These are phyloP conservation scores for Pyrenula massariospora DNA, from an alignment of 495 filamentous ascomycete species.

Conservation along the genomic window DNA sequence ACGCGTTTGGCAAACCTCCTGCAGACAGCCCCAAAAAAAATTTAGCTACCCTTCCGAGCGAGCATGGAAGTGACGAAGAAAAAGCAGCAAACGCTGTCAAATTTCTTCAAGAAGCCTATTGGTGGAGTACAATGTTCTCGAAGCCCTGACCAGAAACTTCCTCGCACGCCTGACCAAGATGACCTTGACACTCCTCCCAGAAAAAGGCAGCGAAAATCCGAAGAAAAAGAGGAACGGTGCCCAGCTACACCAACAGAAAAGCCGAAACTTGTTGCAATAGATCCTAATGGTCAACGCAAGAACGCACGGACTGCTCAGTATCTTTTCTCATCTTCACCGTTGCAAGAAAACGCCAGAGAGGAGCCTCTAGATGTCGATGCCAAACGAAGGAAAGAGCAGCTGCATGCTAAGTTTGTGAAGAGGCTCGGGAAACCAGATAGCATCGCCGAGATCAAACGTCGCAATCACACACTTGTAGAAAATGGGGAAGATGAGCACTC, in stretches of 20 bases:
- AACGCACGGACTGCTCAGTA: slow-evolving; percentile 31
- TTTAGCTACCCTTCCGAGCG: not conserved
- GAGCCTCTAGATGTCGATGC: slow-evolving; percentile 23
- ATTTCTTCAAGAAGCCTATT: slow-evolving; percentile 67
- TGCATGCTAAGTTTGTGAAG: slow-evolving; percentile 81
- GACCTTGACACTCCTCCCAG: slow-evolving; percentile 7
- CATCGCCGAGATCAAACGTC: slow-evolving; percentile 53
- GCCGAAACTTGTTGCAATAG: not conserved
- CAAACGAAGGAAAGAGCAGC: slow-evolving; percentile 35
- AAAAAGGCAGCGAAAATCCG: slow-evolving; percentile 5
- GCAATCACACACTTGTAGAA: slow-evolving; percentile 40
- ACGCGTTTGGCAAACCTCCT: no score
- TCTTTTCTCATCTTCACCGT: slow-evolving; percentile 33
- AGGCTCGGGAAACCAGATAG: slow-evolving; percentile 79
- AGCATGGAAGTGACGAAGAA: not conserved
- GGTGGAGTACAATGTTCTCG: not conserved
- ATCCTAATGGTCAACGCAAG: not conserved
- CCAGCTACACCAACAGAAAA: slow-evolving; percentile 6
- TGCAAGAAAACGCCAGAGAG: slow-evolving; percentile 7
- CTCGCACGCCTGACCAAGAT: not conserved
- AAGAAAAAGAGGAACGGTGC: slow-evolving; percentile 11
- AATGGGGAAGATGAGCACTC: slow-evolving; percentile 34
- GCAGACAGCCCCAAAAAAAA: no score
- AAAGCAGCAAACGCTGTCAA: slow-evolving; percentile 77
- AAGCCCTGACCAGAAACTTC: not conserved